Evolutionary conservation across 345 rosid genomes (phyloP).

Genomic region (Firmiana major): DNA sequence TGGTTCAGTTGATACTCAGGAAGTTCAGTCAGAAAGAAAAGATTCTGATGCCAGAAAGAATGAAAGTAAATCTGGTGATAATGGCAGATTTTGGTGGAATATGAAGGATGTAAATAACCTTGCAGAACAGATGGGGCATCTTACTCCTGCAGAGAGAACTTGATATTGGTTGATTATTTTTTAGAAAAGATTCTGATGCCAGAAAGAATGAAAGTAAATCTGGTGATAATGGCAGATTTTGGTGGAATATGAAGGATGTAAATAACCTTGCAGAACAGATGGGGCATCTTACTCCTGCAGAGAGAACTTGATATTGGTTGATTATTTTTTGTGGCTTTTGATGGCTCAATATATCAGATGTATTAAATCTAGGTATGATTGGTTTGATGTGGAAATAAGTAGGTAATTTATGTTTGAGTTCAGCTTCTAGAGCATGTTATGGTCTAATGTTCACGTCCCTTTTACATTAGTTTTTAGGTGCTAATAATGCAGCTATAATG

Average conservation of each 20-base stretch:
- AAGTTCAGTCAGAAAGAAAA: conserved; percentile 72
- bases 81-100: conserved; percentile 66
- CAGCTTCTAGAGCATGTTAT: not conserved
- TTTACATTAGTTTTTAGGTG: not conserved
- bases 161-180: conserved; percentile 32
- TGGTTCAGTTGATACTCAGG: conserved; percentile 61
- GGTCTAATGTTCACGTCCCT: not conserved
- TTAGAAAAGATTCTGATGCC: conserved; percentile 53
- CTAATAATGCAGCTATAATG: not conserved
- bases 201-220: conserved; percentile 44
- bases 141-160: conserved; percentile 72
- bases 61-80: conserved; percentile 46
- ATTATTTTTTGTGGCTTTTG: conserved; percentile 20
- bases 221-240: conserved; percentile 47
- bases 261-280: conserved; percentile 74
- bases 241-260: conserved; percentile 66
- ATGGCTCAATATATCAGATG: conserved; percentile 16
- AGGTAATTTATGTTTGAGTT: conserved; percentile 11
- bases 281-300: conserved; percentile 81
- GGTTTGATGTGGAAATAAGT: conserved; percentile 16
- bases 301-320: conserved; percentile 51
- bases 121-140: conserved; percentile 81
- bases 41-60: conserved; percentile 43
- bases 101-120: conserved; percentile 60
- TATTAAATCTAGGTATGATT: conserved; percentile 23